phyloP scores from a whole-genome alignment of 2,329 filamentous ascomycete species.

The Alternaria ethzedia region DNA sequence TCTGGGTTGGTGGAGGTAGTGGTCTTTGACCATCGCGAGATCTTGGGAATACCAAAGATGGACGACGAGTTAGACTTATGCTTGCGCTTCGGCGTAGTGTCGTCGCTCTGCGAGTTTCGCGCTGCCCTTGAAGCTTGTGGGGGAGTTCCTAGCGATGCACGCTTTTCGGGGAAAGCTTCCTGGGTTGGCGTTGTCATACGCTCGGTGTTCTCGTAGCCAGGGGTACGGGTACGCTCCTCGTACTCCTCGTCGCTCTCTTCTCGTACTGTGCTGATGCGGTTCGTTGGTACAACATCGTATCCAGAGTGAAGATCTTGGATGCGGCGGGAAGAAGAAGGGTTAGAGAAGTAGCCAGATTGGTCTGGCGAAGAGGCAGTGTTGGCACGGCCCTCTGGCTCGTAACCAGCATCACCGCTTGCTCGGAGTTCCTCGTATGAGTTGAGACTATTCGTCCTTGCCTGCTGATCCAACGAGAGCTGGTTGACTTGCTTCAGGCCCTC shows the following conservation, averaged over 20 bases:
- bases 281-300: slow-evolving; percentile 64
- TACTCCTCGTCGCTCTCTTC: slow-evolving; percentile 82
- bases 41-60: slow-evolving; percentile 77
- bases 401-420: slow-evolving; percentile 73
- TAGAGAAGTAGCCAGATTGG: slow-evolving; percentile 77
- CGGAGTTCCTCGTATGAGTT: slow-evolving; percentile 74
- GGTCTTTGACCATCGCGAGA: slow-evolving; percentile 96
- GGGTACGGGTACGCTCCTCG: slow-evolving; percentile 64
- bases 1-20: slow-evolving; percentile 86
- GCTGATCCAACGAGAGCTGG: slow-evolving; percentile 39
- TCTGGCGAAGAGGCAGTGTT: slow-evolving; percentile 76
- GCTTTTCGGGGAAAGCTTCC: slow-evolving; percentile 53
- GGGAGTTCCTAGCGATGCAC: slow-evolving; percentile 55
- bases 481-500: slow-evolving; percentile 65
- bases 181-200: slow-evolving; percentile 66
- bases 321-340: slow-evolving; percentile 59
- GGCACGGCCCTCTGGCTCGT: slow-evolving; percentile 82
- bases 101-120: slow-evolving; percentile 67
- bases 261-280: slow-evolving; percentile 87
- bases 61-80: slow-evolving; percentile 86
- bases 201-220: slow-evolving; percentile 66
- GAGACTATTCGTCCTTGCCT: slow-evolving; percentile 57
- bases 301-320: slow-evolving; percentile 55
- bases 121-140: slow-evolving; percentile 55
- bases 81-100: slow-evolving; percentile 83